Evolutionary conservation across 2,329 filamentous ascomycete species (phyloP).

Genomic region (Dothideomycetes sp.): DNA sequence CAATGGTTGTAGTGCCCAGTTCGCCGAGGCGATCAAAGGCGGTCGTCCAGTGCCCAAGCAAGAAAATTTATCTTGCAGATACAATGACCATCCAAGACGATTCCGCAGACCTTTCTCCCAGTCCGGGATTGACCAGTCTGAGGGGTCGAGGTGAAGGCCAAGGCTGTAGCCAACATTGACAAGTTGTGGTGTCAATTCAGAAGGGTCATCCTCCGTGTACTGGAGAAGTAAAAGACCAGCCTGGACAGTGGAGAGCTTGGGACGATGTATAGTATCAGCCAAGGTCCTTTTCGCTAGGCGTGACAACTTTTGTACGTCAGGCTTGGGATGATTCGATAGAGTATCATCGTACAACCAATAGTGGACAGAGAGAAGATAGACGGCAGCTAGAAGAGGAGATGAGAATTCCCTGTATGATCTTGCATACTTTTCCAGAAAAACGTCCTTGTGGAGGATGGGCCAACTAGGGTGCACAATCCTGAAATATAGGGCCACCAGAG

Average conservation of each 20-base stretch:
- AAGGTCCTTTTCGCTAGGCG: conserved; percentile 25
- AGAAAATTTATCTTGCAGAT: conserved; percentile 20
- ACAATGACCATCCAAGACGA: conserved; percentile 19
- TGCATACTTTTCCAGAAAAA: conserved; percentile 51
- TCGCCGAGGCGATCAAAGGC: conserved; percentile 13
- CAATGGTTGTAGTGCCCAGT: conserved; percentile 17
- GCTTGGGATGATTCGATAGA: conserved; percentile 34
- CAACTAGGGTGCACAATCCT: conserved; percentile 48
- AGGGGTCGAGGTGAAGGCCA: conserved; percentile 23
- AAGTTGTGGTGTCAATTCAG: conserved; percentile 22
- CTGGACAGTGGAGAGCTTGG: conserved; percentile 30
- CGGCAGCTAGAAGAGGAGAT: conserved; percentile 47
- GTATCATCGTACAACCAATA: conserved; percentile 50
- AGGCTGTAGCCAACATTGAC: conserved; percentile 27
- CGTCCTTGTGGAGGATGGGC: conserved; percentile 49
- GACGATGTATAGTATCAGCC: conserved; percentile 24
- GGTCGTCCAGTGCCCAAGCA: conserved; percentile 17
- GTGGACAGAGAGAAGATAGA: conserved; percentile 51
- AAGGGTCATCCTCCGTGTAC: conserved; percentile 21
- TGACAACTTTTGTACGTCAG: conserved; percentile 26
- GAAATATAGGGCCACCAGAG: conserved; percentile 65
- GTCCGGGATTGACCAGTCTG: conserved; percentile 16
- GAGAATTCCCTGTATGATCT: conserved; percentile 48
- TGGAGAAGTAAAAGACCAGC: conserved; percentile 26
- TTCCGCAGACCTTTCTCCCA: conserved; percentile 19